Percentiles rank a stretch among this genome's conserved stretches.
phyloP scores from a whole-genome alignment of 2,329 filamentous ascomycete genomes.

The Exophiala lecanii-corni region DNA sequence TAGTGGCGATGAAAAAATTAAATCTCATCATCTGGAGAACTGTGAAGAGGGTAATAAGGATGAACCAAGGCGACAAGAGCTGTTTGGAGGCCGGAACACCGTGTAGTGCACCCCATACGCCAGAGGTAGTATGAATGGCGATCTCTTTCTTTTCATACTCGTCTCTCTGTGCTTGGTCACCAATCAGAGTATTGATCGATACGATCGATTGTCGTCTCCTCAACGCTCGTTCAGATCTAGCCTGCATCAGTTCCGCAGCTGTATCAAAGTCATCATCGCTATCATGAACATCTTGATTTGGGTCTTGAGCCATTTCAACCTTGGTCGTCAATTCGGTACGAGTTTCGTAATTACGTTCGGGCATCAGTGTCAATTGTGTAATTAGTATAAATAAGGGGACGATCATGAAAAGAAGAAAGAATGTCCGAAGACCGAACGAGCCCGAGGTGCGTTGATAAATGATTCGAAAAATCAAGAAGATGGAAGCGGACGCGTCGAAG shows the following conservation, averaged over 20 bases:
- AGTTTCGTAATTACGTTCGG: slow-evolving; percentile 68
- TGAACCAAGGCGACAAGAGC: slow-evolving; percentile 76
- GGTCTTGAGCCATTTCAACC: slow-evolving; percentile 49
- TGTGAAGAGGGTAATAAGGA: slow-evolving; percentile 74
- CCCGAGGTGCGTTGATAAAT: slow-evolving; percentile 56
- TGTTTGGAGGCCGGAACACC: slow-evolving; percentile 64
- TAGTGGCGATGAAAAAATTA: slow-evolving; percentile 85
- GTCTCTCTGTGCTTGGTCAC: slow-evolving; percentile 56
- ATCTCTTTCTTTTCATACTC: slow-evolving; percentile 60
- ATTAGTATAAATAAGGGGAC: slow-evolving; percentile 63
- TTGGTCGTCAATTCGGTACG: slow-evolving; percentile 71
- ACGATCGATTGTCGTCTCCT: slow-evolving; percentile 59
- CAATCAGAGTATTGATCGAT: slow-evolving; percentile 67
- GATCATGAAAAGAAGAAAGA: slow-evolving; percentile 69
- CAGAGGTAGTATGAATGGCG: slow-evolving; percentile 63
- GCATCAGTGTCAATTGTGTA: slow-evolving; percentile 64
- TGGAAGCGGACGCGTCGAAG: slow-evolving; percentile 74
- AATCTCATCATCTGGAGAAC: slow-evolving; percentile 69
- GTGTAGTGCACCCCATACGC: slow-evolving; percentile 83
- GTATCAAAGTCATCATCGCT: slow-evolving; percentile 49
- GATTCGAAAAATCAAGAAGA: slow-evolving; percentile 71
- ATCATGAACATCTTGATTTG: slow-evolving; percentile 42
- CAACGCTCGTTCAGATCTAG: slow-evolving; percentile 52
- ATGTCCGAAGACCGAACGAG: slow-evolving; percentile 49
- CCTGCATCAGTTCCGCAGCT: slow-evolving; percentile 41